phyloP scores from a whole-genome alignment of 139 green algal genomes.

The Ulvella scutata region DNA sequence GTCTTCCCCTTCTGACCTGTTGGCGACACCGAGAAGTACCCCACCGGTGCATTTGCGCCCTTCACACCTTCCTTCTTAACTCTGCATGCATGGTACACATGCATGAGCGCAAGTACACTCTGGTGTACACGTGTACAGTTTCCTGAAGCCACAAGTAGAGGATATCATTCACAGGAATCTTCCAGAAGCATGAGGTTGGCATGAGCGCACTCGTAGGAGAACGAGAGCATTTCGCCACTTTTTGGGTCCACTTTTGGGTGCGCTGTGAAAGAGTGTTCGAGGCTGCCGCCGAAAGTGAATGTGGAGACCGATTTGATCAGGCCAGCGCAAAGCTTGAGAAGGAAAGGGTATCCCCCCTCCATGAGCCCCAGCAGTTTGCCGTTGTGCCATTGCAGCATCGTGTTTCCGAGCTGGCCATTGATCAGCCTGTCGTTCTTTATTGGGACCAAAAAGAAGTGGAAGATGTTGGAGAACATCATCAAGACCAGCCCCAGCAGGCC shows the following conservation, averaged over 20 bases:
- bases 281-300: neutral
- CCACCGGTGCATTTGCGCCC: too few relatives aligned
- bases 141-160: neutral
- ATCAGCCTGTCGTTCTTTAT: neutral
- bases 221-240: conserved; percentile 15
- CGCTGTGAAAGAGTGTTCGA: conserved; percentile 43
- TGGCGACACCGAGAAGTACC: too few relatives aligned
- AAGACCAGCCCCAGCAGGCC: neutral
- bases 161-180: neutral
- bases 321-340: neutral
- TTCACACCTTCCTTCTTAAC: too few relatives aligned
- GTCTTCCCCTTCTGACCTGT: too few relatives aligned
- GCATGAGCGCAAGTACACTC: too few relatives aligned
- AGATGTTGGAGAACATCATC: neutral
- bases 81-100: too few relatives aligned
- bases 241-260: conserved; percentile 63
- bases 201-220: neutral
- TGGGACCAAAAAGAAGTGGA: neutral
- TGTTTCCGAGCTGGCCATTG: conserved; percentile 38
- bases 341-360: conserved; percentile 26
- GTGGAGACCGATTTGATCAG: neutral
- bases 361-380: conserved; percentile 51
- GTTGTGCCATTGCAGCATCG: conserved; percentile 41
- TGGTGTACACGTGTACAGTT: too few relatives aligned
- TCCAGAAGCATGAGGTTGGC: neutral